Evolutionary conservation across 192 early-diverging fungal genomes (phyloP).

Genomic region (Coemansia sp.): DNA sequence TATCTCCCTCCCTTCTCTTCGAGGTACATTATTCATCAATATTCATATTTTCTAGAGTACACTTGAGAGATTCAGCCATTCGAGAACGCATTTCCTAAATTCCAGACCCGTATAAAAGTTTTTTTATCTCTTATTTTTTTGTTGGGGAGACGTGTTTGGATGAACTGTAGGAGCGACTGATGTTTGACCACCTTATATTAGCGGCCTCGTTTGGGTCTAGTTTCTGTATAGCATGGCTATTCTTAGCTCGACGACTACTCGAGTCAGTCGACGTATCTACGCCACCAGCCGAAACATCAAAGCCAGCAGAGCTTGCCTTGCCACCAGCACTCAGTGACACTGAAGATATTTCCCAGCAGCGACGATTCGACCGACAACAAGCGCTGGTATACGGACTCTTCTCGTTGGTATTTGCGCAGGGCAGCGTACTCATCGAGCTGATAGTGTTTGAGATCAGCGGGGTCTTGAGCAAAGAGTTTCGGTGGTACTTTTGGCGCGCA

Average conservation of each 20-base stretch:
- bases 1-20: slow-evolving; percentile 4
- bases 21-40: neutral
- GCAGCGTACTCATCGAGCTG: slow-evolving; percentile 80
- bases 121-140: neutral
- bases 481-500: slow-evolving; percentile 78
- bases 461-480: slow-evolving; percentile 67
- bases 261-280: slow-evolving; percentile 67
- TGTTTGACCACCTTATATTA: slow-evolving; percentile 61
- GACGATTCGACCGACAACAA: slow-evolving; percentile 55
- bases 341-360: slow-evolving; percentile 16
- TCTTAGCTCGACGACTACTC: slow-evolving; percentile 70
- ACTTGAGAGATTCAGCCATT: neutral
- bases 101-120: neutral
- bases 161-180: slow-evolving; percentile 3
- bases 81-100: neutral
- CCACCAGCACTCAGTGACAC: slow-evolving; percentile 18
- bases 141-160: neutral
- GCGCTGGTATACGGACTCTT: slow-evolving; percentile 75
- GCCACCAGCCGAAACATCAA: slow-evolving; percentile 32
- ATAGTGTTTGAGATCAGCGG: slow-evolving; percentile 82
- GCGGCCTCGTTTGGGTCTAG: slow-evolving; percentile 67
- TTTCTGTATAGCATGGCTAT: slow-evolving; percentile 74
- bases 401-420: slow-evolving; percentile 76
- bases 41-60: neutral
- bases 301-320: slow-evolving; percentile 45